phyloP scores from a whole-genome alignment of 768 basidiomycete genomes.

The Collybia mongolica region DNA sequence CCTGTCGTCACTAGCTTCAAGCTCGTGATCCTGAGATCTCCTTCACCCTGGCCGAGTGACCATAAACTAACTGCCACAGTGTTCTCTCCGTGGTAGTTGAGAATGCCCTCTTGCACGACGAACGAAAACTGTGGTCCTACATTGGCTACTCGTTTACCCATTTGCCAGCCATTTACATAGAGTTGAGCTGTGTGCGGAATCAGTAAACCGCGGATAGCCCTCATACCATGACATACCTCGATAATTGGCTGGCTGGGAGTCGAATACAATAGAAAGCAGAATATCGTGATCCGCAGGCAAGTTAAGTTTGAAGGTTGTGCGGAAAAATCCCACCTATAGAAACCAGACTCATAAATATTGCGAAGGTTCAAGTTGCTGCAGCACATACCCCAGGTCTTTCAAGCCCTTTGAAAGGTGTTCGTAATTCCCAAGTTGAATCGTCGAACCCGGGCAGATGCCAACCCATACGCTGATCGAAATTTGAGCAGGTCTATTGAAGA shows the following conservation, averaged over 20 bases:
- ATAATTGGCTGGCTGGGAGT: constrained; percentile 7
- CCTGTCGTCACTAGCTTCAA: constrained; percentile 4
- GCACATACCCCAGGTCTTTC: constrained; percentile 10
- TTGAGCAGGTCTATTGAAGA: neutral
- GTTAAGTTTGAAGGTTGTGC: constrained; percentile 11
- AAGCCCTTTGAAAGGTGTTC: constrained; percentile 13
- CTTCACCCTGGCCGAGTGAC: constrained; percentile 6
- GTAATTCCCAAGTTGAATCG: constrained; percentile 13
- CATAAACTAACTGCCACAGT: constrained; percentile 14
- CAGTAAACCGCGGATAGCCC: too few species aligned
- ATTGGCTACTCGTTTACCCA: constrained; percentile 15
- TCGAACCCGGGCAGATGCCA: constrained; percentile 17
- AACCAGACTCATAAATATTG: neutral
- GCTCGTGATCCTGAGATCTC: constrained; percentile 10
- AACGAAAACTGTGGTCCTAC: constrained; percentile 13
- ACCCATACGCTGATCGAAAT: constrained; percentile 8
- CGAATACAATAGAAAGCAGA: constrained; percentile 12
- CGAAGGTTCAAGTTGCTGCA: neutral
- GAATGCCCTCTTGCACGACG: constrained; percentile 13
- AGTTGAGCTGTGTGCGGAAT: constrained; percentile 7
- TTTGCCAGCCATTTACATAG: constrained; percentile 18
- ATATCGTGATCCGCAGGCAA: constrained; percentile 11
- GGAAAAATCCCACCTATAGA: constrained; percentile 16
- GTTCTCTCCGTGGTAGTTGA: constrained; percentile 11
- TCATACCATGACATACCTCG: constrained; percentile 4